Conservation (phyloP, 768 basidiomycete species). For the Agrocybe chaxingu region DNA sequence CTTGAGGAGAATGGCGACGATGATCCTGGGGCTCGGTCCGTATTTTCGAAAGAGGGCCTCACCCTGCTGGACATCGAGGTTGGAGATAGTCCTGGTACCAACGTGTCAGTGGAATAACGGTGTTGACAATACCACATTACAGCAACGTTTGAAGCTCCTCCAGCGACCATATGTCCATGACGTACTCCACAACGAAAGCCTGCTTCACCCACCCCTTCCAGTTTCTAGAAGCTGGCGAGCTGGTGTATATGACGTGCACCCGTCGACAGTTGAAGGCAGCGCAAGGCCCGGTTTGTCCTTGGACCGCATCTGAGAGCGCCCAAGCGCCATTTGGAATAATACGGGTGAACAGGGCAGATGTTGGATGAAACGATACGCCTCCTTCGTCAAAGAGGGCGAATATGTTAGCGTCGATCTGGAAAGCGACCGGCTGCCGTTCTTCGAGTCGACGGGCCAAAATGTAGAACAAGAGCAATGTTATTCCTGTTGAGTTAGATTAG, state of each 20-base stretch:
- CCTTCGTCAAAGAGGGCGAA: constrained; percentile 1
- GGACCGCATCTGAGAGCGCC: constrained; percentile 3
- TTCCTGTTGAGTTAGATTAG: constrained; percentile 8
- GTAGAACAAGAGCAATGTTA: constrained; percentile 6
- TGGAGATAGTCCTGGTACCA: neutral
- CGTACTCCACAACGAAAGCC: constrained; percentile 1
- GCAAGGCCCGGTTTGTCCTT: neutral
- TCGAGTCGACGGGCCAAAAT: constrained; percentile 8
- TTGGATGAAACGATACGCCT: neutral
- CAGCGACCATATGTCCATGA: constrained; percentile 6
- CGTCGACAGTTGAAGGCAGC: neutral
- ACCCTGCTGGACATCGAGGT: neutral
- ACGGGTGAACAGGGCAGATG: neutral
- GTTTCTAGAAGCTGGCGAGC: constrained; percentile 4
- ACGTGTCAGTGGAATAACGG: constrained; percentile 4
- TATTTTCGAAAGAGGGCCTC: constrained; percentile 7
- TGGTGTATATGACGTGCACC: constrained; percentile 2
- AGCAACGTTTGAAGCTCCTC: constrained; percentile 1
- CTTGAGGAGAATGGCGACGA: constrained; percentile 3
- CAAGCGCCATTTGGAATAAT: constrained; percentile 2
- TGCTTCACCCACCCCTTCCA: constrained; percentile 8
- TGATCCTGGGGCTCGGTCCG: constrained; percentile 3
- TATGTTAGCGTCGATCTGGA: constrained; percentile 3
- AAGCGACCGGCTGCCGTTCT: constrained; percentile 4
- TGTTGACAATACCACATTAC: neutral